phyloP scores from a whole-genome alignment of 2,329 filamentous ascomycete species.

The Paecilomyces fulvus region DNA sequence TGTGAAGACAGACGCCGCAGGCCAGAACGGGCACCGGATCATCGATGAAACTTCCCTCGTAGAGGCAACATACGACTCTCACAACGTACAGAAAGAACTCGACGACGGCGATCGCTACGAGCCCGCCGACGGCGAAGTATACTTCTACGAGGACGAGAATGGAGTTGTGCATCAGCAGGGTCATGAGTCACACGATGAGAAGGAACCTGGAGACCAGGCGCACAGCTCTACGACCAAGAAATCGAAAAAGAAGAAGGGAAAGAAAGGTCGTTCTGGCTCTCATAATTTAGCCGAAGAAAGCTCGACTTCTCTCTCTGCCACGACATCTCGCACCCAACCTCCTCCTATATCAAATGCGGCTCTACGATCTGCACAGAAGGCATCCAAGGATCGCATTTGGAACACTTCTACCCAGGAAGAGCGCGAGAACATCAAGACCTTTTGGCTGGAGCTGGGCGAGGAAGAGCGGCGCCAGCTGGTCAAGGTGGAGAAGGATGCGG shows the following conservation, averaged over 20 bases:
- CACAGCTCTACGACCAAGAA: constrained; percentile 21
- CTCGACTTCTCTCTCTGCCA: constrained; percentile 31
- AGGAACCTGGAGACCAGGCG: constrained; percentile 14
- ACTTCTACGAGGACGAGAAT: constrained; percentile 50
- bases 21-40: constrained; percentile 26
- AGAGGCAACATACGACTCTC: constrained; percentile 12
- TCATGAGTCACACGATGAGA: constrained; percentile 13
- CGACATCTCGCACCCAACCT: constrained; percentile 32
- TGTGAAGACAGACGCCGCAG: constrained; percentile 13
- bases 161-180: constrained; percentile 27
- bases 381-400: constrained; percentile 83
- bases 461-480: constrained; percentile 91
- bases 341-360: constrained; percentile 36
- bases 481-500: constrained; percentile 97
- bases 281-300: constrained; percentile 29
- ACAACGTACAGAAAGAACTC: constrained; percentile 9
- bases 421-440: constrained; percentile 93
- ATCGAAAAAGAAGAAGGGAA: constrained; percentile 35
- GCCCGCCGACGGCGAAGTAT: constrained; percentile 44
- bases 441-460: constrained; percentile 91
- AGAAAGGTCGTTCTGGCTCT: constrained; percentile 26
- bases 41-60: constrained; percentile 13
- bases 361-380: constrained; percentile 35
- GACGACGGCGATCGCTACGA: constrained; percentile 32
- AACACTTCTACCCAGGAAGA: constrained; percentile 92